Conservation (phyloP, 345 rosid genomes). For the Eucalyptus virginea region DNA sequence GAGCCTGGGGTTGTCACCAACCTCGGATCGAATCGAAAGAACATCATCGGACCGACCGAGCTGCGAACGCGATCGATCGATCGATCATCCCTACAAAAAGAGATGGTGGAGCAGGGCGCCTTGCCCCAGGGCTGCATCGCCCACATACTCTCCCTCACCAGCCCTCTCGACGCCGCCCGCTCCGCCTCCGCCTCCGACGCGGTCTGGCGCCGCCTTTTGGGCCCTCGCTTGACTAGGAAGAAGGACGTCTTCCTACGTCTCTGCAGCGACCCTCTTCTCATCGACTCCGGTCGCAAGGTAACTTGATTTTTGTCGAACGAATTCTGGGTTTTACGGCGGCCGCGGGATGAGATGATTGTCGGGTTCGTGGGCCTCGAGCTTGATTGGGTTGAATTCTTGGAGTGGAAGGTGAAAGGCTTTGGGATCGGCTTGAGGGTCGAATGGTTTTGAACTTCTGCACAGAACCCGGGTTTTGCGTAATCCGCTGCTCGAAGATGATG, state of each 20-base stretch:
- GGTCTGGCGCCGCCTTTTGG: slow-evolving; percentile 14
- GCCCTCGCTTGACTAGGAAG: slow-evolving; percentile 7
- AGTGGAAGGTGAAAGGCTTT: too few species aligned
- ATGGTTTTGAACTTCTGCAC: neutral
- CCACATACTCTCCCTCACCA: slow-evolving; percentile 14
- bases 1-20: too few species aligned
- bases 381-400: neutral
- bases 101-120: neutral
- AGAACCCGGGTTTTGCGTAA: neutral
- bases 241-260: slow-evolving; percentile 27
- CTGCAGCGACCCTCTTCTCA: slow-evolving; percentile 16
- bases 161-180: slow-evolving; percentile 22
- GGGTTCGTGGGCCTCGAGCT: neutral
- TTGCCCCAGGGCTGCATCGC: slow-evolving; percentile 30
- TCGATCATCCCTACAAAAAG: neutral
- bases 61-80: neutral
- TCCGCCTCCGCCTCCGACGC: slow-evolving; percentile 25
- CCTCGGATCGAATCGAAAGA: neutral
- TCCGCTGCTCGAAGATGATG: neutral
- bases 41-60: neutral
- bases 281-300: slow-evolving; percentile 35
- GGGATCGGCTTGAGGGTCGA: neutral
- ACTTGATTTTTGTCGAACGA: neutral
- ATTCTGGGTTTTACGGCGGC: neutral
- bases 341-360: neutral